Base-by-base conservation (phyloP, 768 basidiomycete species). In the Mrakia hoshinonis region DNA sequence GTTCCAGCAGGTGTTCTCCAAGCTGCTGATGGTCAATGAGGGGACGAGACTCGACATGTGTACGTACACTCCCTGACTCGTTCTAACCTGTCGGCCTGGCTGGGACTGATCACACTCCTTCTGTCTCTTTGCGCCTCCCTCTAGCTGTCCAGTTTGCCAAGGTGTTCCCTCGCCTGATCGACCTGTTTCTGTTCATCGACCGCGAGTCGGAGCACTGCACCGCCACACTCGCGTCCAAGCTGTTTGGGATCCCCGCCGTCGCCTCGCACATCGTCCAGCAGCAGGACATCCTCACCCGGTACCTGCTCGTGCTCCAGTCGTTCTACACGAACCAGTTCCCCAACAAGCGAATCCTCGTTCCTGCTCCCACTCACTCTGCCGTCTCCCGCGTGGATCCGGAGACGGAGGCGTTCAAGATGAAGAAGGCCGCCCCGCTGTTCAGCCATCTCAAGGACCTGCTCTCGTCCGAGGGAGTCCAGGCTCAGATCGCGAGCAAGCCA, bases 401-500 rank as follows among this genome's bases (percentile, higher is more conserved):
- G 61, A 85, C 87, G 48, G 85, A 87, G 70, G 88, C 90, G 0
- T 96, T 96, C 86, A 89, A 90, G 79, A 91, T 90, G 22, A 97
- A 97, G 78, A 89, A 94, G 11, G 96, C 95, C 81, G 90, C 93
- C 87, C 90, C 91, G 2, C 86, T 98, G 60, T 95, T 97, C 49
- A 73, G 73, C 18, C 81, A 82, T 74, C 73, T 82, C 79, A 89
- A 89, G 75, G 91, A 94, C 79, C 83, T 98, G 38, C 85, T 82
- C 29, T 76, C 77, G 81, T 86, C 75, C 85, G 86, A 75, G 4
- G 74, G 72, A 20, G 91, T 94, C 4, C 90, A 92, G 74, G 83
- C 84, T 67, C 82, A 91, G 74, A 89, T 99, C 73, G 55, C 89
- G 1, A 31, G 18, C 1, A 31, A 36, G 9, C 58, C 58, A 3